Evolutionary conservation across 1,139 yeast species (phyloP), one percentile per base, ranked within the genome.

Genomic region (Zygosaccharomyces sapae): DNA sequence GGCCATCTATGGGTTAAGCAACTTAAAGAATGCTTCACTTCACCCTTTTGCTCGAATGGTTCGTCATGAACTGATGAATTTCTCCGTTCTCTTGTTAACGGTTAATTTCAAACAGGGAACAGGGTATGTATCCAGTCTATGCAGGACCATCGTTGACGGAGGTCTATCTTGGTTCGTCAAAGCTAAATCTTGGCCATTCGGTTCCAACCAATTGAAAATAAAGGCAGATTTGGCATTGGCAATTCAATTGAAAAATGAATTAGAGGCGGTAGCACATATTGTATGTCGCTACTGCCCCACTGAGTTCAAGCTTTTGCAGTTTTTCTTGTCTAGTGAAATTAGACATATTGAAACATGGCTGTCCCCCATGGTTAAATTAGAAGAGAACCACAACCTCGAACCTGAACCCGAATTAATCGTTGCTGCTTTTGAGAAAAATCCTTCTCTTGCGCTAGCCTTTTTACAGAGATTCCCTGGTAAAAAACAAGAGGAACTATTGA

Each of bases 31-130:
- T 43, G 96, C 95, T 4, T 83, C 94, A 58, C 69, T 76, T 47
- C 97, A 92, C 66, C 95, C 97, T 13, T 80, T 80, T 62, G 80
- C 97, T 0, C 75, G 97, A 51, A 67, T 81, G 50, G 74, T 78
- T n/a, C 73, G 97, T 52, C 86, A 85, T 61, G 95, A 89, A 62
- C 68, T 90, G 53, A 71, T 88, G 43, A 70, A 76, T 44, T 82
- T 88, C 61, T 80, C 90, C 0, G 70, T 85, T 47, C 84, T 83
- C 46, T 74, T 88, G 1, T 69, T 86, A 53, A 74, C 71, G 31
- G 77, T 77, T 40, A 88, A 84, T 58, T 60, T 69, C 30, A 71
- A 71, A 52, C 62, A 57, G 25, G 55, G 74, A 2, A 74, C 83
- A 1, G 69, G 76, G 52, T 72, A 75, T 49, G 72, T 75, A 27